Evolutionary conservation across 2,329 filamentous ascomycete genomes (phyloP).

Genomic region (Ophiosphaerella narmari): DNA sequence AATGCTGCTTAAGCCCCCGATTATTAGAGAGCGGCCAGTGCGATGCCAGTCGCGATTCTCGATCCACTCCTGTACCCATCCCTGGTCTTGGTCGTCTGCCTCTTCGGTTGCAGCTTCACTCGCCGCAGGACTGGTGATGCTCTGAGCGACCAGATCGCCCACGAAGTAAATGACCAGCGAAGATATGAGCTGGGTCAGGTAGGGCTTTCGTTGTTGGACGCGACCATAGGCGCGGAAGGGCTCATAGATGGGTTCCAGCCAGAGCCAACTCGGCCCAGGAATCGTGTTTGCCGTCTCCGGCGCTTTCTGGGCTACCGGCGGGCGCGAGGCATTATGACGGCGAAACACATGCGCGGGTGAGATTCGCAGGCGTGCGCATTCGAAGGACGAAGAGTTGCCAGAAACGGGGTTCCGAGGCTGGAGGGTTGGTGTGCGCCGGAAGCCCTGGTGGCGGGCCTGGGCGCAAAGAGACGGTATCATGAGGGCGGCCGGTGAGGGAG

Average conservation of each 20-base stretch:
- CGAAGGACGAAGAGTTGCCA: slow-evolving; percentile 4
- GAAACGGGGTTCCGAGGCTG: slow-evolving; percentile 10
- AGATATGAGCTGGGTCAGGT: slow-evolving; percentile 77
- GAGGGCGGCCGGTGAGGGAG: slow-evolving; percentile 17
- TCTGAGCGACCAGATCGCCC: slow-evolving; percentile 78
- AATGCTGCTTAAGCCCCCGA: slow-evolving; percentile 74
- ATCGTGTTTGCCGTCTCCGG: slow-evolving; percentile 37
- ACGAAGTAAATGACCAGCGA: slow-evolving; percentile 78
- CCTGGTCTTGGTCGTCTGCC: slow-evolving; percentile 29
- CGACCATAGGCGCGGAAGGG: slow-evolving; percentile 66
- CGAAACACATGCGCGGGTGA: slow-evolving; percentile 16
- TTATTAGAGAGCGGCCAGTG: slow-evolving; percentile 72
- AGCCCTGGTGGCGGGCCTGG: slow-evolving; percentile 25
- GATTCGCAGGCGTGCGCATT: slow-evolving; percentile 12
- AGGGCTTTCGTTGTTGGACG: slow-evolving; percentile 72
- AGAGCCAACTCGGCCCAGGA: slow-evolving; percentile 51
- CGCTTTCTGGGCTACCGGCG: slow-evolving; percentile 23
- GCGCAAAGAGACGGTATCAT: slow-evolving; percentile 39
- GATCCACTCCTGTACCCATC: slow-evolving; percentile 48
- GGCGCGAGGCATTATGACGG: slow-evolving; percentile 22
- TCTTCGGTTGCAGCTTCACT: slow-evolving; percentile 14
- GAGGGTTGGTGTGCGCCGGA: slow-evolving; percentile 27
- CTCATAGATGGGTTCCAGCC: slow-evolving; percentile 52
- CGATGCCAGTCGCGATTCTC: slow-evolving; percentile 56
- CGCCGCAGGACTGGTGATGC: slow-evolving; percentile 51